Percentiles rank a stretch among this genome's conserved stretches.
Evolutionary conservation across 2,329 filamentous ascomycete genomes (phyloP).

Genomic region (Phialophora chinensis): DNA sequence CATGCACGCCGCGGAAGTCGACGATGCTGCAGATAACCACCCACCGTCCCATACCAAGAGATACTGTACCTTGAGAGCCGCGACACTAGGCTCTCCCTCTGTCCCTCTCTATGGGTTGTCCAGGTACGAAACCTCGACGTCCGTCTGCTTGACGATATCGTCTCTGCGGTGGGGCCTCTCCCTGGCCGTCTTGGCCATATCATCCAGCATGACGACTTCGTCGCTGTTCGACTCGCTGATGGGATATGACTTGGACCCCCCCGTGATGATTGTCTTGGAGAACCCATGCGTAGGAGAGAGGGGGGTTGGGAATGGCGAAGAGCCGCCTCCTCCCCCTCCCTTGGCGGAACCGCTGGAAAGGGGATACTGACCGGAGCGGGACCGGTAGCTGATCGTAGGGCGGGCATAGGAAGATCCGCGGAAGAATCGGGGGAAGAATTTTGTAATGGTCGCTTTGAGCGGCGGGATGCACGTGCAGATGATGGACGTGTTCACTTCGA

Average conservation of each 20-base stretch:
- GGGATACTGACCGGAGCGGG: slow-evolving; percentile 2
- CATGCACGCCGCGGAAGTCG: background rate
- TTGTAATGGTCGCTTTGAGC: slow-evolving; percentile 14
- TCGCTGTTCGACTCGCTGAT: slow-evolving; percentile 18
- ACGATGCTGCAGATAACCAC: background rate
- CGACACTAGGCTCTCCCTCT: background rate
- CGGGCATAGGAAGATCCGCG: slow-evolving; percentile 17
- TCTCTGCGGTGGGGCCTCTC: slow-evolving; percentile 6
- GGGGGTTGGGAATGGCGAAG: background rate
- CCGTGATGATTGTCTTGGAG: slow-evolving; percentile 1
- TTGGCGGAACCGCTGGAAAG: slow-evolving; percentile 6
- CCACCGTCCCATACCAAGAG: background rate
- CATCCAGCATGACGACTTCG: slow-evolving; percentile 20
- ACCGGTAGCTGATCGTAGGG: slow-evolving; percentile 6
- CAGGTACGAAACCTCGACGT: slow-evolving; percentile 12
- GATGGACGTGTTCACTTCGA: slow-evolving; percentile 21
- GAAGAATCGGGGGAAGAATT: slow-evolving; percentile 14
- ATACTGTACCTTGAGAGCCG: background rate
- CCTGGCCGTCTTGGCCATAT: slow-evolving; percentile 11
- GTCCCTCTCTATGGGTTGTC: background rate
- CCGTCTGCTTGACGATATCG: slow-evolving; percentile 13
- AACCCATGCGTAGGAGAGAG: slow-evolving; percentile 8
- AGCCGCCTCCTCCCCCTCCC: background rate
- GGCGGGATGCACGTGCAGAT: slow-evolving; percentile 19
- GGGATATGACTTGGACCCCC: slow-evolving; percentile 11